These are phyloP conservation scores for Globisporangium apiculatum DNA, from an alignment of 352 stramenopile species.

Conservation along the genomic window DNA sequence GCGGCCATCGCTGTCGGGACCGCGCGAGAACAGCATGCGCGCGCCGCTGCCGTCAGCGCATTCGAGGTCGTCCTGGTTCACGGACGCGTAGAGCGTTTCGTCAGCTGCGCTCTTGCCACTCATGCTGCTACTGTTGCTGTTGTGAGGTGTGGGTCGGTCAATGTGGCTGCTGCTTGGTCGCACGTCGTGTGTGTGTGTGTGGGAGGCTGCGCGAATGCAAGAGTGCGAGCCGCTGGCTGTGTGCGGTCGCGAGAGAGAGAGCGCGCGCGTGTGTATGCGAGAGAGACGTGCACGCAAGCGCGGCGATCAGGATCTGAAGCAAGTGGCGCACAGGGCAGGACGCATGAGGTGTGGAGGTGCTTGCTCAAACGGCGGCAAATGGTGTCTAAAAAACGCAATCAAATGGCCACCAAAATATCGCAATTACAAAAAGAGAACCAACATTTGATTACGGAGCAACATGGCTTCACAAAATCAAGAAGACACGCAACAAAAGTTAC, in stretches of 20 bases:
- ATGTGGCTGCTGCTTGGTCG: not conserved
- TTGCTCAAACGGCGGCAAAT: not conserved
- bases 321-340: not conserved
- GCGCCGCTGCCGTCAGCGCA: conserved; percentile 26
- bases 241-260: too few relatives aligned
- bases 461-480: too few relatives aligned
- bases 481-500: too few relatives aligned
- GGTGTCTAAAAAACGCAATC: too few relatives aligned
- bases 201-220: too few relatives aligned
- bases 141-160: too few relatives aligned
- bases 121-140: conserved; percentile 1
- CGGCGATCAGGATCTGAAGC: not conserved
- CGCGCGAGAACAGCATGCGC: conserved; percentile 39
- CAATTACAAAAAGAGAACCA: too few relatives aligned
- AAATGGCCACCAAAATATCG: too few relatives aligned
- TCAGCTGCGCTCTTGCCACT: conserved; percentile 5
- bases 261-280: not conserved
- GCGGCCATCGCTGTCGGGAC: conserved; percentile 34
- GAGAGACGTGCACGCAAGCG: not conserved
- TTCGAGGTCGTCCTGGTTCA: conserved; percentile 65
- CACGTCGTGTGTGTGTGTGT: not conserved
- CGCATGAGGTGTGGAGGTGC: not conserved
- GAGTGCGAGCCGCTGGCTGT: too few relatives aligned
- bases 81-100: conserved; percentile 56
- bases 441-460: too few relatives aligned